These are phyloP conservation scores for Lichina pygmaea DNA, from an alignment of 495 filamentous ascomycete species.

Conservation along the genomic window DNA sequence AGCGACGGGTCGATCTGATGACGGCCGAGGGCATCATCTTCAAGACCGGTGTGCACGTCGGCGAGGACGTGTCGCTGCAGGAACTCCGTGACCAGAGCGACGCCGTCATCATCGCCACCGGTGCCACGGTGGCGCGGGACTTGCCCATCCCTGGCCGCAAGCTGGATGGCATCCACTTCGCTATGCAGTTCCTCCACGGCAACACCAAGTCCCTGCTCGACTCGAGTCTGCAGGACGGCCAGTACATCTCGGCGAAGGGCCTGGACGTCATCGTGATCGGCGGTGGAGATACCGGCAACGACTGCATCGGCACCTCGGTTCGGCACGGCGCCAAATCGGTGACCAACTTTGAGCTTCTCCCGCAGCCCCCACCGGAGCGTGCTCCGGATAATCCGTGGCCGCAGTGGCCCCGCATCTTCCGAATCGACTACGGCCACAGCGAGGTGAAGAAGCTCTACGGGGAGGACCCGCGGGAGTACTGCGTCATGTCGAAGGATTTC, in stretches of 20 bases:
- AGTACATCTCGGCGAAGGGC: conserved; percentile 90
- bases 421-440: conserved; percentile 88
- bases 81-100: conserved; percentile 56
- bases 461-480: conserved; percentile 92
- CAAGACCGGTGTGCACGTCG: conserved; percentile 48
- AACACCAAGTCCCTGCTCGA: conserved; percentile 98
- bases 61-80: conserved; percentile 49
- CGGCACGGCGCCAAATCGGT: conserved; percentile 94
- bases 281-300: conserved; percentile 95
- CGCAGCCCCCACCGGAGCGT: conserved; percentile 81
- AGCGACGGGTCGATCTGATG: conserved; percentile 93
- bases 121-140: conserved; percentile 88
- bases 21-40: conserved; percentile 72
- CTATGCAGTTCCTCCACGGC: conserved; percentile 94
- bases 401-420: conserved; percentile 97
- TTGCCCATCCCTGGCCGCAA: conserved; percentile 80
- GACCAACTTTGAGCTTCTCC: conserved; percentile 91
- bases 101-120: conserved; percentile 87
- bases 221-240: conserved; percentile 58
- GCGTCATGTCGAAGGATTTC: conserved; percentile 97
- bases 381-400: conserved; percentile 97
- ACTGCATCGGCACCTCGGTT: conserved; percentile 96
- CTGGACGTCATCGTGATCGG: conserved; percentile 97
- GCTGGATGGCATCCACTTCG: conserved; percentile 84
- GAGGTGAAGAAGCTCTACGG: conserved; percentile 96